These are phyloP conservation scores for Erodium moschatum DNA, from an alignment of 441 rosid genomes.

Conservation along the genomic window DNA sequence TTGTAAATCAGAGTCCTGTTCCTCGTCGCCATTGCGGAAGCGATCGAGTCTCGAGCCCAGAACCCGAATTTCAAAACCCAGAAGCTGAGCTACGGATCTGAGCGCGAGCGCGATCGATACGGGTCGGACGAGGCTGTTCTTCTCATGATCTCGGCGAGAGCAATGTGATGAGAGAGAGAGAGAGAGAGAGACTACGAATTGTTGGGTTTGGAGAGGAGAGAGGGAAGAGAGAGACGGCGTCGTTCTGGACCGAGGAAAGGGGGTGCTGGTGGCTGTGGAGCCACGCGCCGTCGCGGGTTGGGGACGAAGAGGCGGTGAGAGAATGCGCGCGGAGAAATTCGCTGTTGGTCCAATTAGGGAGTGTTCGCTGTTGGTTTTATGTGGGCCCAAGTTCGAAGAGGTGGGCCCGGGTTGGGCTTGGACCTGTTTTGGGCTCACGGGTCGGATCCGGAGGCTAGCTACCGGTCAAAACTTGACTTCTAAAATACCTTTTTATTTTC, in stretches of 20 bases:
- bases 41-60: conserved; percentile 8
- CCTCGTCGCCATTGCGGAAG: conserved; percentile 60
- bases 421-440: neutral
- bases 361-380: neutral
- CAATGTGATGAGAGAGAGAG: neutral
- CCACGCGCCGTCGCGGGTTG: conserved; percentile 1
- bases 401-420: neutral
- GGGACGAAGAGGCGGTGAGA: neutral
- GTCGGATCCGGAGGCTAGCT: neutral
- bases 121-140: neutral
- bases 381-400: neutral
- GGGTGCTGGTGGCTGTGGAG: conserved; percentile 1
- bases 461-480: neutral
- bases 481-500: too few relatives aligned
- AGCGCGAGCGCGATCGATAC: neutral
- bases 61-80: neutral
- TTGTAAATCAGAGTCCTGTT: conserved; percentile 57
- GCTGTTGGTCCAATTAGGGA: neutral
- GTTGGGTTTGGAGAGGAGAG: too few relatives aligned
- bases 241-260: neutral
- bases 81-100: conserved; percentile 15
- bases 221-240: neutral
- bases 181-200: neutral
- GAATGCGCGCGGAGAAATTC: neutral
- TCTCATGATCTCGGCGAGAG: neutral